Conservation (phyloP, 495 filamentous ascomycete species). For the Penicillium mononematosum region DNA sequence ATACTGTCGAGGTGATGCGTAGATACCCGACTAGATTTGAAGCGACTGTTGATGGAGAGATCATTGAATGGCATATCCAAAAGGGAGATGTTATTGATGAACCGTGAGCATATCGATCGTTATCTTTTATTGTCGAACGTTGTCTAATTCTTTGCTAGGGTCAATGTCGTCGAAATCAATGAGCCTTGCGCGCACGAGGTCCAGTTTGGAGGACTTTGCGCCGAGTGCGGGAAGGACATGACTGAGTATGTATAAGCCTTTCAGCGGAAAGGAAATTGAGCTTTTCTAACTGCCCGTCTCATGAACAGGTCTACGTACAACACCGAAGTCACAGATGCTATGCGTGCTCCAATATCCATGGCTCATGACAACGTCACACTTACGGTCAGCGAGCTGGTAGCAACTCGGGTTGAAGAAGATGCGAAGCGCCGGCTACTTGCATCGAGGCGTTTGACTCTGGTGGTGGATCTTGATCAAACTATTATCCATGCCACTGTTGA, state of each 20-base stretch:
- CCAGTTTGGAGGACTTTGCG: conserved; percentile 88
- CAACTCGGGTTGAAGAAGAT: conserved; percentile 77
- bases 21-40: conserved; percentile 75
- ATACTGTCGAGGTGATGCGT: conserved; percentile 64
- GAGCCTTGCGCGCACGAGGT: conserved; percentile 89
- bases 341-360: conserved; percentile 89
- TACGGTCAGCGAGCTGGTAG: conserved; percentile 70
- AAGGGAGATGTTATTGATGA: conserved; percentile 67
- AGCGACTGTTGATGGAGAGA: conserved; percentile 73
- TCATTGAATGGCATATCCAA: conserved; percentile 71
- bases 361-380: conserved; percentile 83
- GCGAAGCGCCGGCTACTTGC: conserved; percentile 78
- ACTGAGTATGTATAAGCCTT: conserved; percentile 56
- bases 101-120: conserved; percentile 33
- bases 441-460: conserved; percentile 79
- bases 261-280: neutral
- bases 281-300: conserved; percentile 2
- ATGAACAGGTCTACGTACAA: conserved; percentile 54
- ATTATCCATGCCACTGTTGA: conserved; percentile 98
- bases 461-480: conserved; percentile 97
- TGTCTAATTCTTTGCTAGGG: conserved; percentile 32
- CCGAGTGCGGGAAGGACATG: conserved; percentile 96
- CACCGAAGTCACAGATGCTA: conserved; percentile 58
- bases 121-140: neutral
- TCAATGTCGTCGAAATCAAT: conserved; percentile 72